phyloP scores from a whole-genome alignment of 805 yeast genomes.

The Ogataea minuta region DNA sequence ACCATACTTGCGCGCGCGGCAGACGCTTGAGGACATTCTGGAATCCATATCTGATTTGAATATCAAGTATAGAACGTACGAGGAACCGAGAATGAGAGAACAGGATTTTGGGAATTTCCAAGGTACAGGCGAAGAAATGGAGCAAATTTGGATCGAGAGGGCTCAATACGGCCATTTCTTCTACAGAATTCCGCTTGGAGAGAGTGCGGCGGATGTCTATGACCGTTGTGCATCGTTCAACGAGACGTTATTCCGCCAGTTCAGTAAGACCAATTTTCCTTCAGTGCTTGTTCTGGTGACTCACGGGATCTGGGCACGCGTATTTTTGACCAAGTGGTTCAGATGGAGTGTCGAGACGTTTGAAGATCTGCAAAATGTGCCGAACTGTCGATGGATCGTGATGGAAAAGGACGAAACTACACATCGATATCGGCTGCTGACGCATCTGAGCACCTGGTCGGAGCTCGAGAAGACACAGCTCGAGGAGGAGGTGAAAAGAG shows the following conservation, averaged over 20 bases:
- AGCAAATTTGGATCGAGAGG: slow-evolving; percentile 75
- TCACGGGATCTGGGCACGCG: slow-evolving; percentile 94
- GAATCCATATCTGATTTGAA: slow-evolving; percentile 45
- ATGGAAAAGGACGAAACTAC: slow-evolving; percentile 60
- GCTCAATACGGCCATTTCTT: slow-evolving; percentile 87
- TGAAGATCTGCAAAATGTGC: slow-evolving; percentile 77
- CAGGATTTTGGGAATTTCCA: slow-evolving; percentile 96
- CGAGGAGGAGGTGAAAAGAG: slow-evolving; percentile 24
- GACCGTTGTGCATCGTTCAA: slow-evolving; percentile 89
- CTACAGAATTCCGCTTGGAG: slow-evolving; percentile 89
- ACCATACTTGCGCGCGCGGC: slow-evolving; percentile 81
- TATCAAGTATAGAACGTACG: slow-evolving; percentile 58
- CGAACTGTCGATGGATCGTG: slow-evolving; percentile 78
- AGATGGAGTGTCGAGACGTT: slow-evolving; percentile 90
- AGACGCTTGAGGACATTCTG: slow-evolving; percentile 72
- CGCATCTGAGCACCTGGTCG: slow-evolving; percentile 71
- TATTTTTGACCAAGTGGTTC: slow-evolving; percentile 91
- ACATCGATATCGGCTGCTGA: slow-evolving; percentile 54
- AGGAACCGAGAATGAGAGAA: slow-evolving; percentile 90
- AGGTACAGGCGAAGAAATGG: slow-evolving; percentile 72
- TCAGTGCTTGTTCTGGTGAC: slow-evolving; percentile 80
- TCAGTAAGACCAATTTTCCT: slow-evolving; percentile 68
- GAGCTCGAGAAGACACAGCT: slow-evolving; percentile 40
- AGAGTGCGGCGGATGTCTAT: slow-evolving; percentile 93
- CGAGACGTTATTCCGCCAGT: slow-evolving; percentile 81